Evolutionary conservation across 2,329 filamentous ascomycete species (phyloP).

Genomic region (Sporothrix brunneoviolacea): DNA sequence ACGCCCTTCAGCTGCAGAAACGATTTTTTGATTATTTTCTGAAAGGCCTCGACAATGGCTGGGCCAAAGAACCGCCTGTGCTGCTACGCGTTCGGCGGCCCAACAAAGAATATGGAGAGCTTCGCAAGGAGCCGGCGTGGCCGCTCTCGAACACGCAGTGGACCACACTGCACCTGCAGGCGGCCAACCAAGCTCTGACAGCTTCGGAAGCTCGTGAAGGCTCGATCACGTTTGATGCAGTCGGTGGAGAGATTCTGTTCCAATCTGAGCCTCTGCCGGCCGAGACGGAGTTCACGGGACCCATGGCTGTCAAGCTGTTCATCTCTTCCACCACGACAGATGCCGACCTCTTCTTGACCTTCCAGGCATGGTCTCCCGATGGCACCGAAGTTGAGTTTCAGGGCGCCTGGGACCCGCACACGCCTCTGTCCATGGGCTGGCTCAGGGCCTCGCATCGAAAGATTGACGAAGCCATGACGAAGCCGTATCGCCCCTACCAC

Average conservation of each 20-base stretch:
- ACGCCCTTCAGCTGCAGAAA: slow-evolving; percentile 60
- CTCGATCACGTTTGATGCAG: too few relatives aligned
- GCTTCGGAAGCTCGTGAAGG: too few relatives aligned
- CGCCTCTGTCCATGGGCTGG: slow-evolving; percentile 3
- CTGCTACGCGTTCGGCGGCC: not conserved
- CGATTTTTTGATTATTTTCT: slow-evolving; percentile 66
- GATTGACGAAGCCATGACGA: not conserved
- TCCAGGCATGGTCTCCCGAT: not conserved
- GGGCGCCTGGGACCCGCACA: slow-evolving; percentile 1
- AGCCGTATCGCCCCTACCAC: not conserved
- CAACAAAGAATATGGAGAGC: not conserved
- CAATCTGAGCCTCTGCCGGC: too few relatives aligned
- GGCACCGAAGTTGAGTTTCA: not conserved
- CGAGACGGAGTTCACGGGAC: too few relatives aligned
- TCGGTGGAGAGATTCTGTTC: too few relatives aligned
- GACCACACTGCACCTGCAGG: not conserved
- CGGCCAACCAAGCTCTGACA: not conserved
- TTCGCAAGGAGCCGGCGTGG: not conserved
- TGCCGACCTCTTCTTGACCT: not conserved
- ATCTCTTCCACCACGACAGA: not conserved
- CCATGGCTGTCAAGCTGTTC: not conserved
- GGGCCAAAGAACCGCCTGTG: not conserved
- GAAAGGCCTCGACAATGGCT: slow-evolving; percentile 51
- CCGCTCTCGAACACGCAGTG: not conserved
- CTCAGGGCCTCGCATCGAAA: not conserved